Evolutionary conservation across 208 protist genomes (phyloP).

Genomic region (Acanthamoeba castellanii): DNA sequence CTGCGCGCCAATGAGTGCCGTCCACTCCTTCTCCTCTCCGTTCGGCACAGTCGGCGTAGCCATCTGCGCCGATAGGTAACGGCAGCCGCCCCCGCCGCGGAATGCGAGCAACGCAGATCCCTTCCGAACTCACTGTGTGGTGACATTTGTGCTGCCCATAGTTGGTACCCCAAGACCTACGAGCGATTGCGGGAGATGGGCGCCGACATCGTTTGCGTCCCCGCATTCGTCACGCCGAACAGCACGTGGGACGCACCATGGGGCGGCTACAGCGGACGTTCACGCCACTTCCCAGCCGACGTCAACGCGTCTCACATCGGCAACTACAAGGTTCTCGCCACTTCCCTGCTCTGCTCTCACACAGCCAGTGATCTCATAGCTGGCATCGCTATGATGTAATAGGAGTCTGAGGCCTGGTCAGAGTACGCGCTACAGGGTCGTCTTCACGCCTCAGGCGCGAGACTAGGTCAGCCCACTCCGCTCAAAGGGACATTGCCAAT

Average conservation of each 20-base stretch:
- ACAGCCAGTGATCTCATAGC: background rate
- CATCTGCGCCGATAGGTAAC: background rate
- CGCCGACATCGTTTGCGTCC: background rate
- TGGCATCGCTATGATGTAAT: background rate
- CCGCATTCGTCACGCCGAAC: background rate
- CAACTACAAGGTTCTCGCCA: too few relatives aligned
- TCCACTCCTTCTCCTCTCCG: background rate
- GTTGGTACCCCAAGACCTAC: constrained; percentile 2
- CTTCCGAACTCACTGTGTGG: background rate
- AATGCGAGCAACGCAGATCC: background rate
- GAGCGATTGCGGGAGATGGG: background rate
- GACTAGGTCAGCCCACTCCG: too few relatives aligned
- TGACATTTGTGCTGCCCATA: background rate
- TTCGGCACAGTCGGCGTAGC: background rate
- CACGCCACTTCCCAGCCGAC: background rate
- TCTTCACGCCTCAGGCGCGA: background rate
- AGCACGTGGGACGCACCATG: background rate
- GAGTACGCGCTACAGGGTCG: background rate
- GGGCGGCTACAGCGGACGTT: background rate
- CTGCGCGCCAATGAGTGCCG: background rate
- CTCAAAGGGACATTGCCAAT: too few relatives aligned
- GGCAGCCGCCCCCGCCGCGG: background rate
- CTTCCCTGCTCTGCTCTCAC: background rate
- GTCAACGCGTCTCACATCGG: background rate
- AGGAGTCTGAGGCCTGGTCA: background rate